phyloP scores from a whole-genome alignment of 2,329 filamentous ascomycete species.

The Fusarium sp. region DNA sequence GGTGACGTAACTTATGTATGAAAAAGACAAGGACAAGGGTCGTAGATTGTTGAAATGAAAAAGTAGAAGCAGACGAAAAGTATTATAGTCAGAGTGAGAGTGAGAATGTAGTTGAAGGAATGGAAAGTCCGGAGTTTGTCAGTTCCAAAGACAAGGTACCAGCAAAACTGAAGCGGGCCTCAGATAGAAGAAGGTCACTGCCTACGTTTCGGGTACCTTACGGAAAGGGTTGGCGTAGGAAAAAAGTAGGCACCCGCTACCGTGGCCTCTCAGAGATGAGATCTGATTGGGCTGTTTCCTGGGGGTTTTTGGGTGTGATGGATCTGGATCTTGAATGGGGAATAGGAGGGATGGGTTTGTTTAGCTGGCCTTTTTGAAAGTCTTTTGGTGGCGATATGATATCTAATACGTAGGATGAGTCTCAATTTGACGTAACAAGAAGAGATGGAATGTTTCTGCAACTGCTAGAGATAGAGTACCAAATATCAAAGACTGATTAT shows the following conservation, averaged over 20 bases:
- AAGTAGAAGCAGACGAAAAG: constrained; percentile 1
- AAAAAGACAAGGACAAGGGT: constrained; percentile 15
- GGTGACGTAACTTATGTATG: constrained; percentile 40
- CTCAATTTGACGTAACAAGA: not conserved
- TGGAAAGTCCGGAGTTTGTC: constrained; percentile 25
- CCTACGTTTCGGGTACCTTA: constrained; percentile 34
- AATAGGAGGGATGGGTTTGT: constrained; percentile 16
- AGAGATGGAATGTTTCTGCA: not conserved
- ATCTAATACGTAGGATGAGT: not conserved
- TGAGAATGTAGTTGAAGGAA: constrained; percentile 28
- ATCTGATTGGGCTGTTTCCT: constrained; percentile 35
- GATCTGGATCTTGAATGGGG: constrained; percentile 40
- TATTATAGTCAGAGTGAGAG: constrained; percentile 18
- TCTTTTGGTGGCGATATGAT: constrained; percentile 25
- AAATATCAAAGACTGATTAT: not conserved
- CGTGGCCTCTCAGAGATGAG: constrained; percentile 40
- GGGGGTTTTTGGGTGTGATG: constrained; percentile 16
- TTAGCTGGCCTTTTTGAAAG: constrained; percentile 30
- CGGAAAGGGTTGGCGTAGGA: constrained; percentile 33
- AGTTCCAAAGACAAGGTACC: constrained; percentile 12
- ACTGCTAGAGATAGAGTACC: not conserved
- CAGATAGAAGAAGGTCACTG: constrained; percentile 24
- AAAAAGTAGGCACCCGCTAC: constrained; percentile 41
- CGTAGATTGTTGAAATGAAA: constrained; percentile 5
- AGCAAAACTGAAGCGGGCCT: constrained; percentile 35